Conservation (phyloP, 768 basidiomycete species). For the Boletus subparvulus region DNA sequence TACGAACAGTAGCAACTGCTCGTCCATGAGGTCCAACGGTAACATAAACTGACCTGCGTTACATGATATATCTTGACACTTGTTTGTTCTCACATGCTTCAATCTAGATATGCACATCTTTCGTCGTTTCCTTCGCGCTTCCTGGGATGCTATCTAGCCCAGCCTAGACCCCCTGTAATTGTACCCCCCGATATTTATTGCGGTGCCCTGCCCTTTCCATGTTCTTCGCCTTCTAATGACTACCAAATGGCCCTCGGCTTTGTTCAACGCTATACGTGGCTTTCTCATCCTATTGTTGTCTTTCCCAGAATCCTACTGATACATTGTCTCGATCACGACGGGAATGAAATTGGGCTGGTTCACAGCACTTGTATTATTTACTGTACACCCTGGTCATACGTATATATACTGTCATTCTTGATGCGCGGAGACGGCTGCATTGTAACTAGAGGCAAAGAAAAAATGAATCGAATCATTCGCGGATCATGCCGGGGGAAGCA, state of each 20-base stretch:
- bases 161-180: conserved; percentile 33
- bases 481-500: background rate
- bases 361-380: conserved; percentile 26
- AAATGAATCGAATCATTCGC: background rate
- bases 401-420: conserved; percentile 18
- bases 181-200: conserved; percentile 27
- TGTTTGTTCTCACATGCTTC: conserved; percentile 10
- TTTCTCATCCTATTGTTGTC: background rate
- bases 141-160: conserved; percentile 31
- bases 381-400: conserved; percentile 18
- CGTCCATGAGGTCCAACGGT: conserved; percentile 3
- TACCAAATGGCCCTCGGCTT: background rate
- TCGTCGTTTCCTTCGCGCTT: background rate
- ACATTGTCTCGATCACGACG: background rate
- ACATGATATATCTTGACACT: conserved; percentile 27
- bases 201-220: background rate
- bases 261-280: background rate
- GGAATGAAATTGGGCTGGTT: conserved; percentile 10
- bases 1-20: conserved; percentile 41
- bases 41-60: conserved; percentile 17
- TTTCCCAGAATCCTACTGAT: background rate
- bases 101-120: conserved; percentile 35
- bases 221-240: background rate
- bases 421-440: background rate
- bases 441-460: background rate